Conservation (phyloP, 768 basidiomycete species). For the Pleurotus eryngii region DNA sequence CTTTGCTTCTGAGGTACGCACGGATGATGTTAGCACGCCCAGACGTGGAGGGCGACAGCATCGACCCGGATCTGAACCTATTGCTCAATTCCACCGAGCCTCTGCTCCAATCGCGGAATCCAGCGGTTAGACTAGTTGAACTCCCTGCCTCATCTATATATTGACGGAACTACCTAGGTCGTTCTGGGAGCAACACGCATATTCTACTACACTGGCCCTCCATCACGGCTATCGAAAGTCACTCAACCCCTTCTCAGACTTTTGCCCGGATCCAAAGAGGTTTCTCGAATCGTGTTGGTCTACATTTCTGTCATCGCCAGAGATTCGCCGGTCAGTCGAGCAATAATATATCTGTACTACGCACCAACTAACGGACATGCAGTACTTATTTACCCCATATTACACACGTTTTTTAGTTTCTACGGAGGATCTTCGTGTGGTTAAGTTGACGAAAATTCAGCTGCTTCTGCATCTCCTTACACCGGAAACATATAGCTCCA, state of each 20-base stretch:
- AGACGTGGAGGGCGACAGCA: constrained; percentile 22
- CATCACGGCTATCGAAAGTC: constrained; percentile 51
- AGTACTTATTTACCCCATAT: constrained; percentile 64
- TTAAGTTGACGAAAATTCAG: constrained; percentile 74
- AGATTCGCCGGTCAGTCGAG: constrained; percentile 56
- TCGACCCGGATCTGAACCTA: constrained; percentile 77
- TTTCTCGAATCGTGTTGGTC: constrained; percentile 70
- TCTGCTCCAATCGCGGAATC: constrained; percentile 81
- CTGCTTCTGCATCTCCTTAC: constrained; percentile 67
- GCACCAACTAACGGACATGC: constrained; percentile 1
- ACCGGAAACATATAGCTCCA: constrained; percentile 60
- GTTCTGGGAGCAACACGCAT: constrained; percentile 72
- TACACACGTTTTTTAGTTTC: constrained; percentile 70
- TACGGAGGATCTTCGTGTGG: constrained; percentile 58
- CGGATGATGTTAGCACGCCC: constrained; percentile 80
- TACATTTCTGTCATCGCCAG: constrained; percentile 67
- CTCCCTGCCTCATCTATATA: neutral
- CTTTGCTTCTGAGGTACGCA: constrained; percentile 78
- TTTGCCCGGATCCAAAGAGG: constrained; percentile 63
- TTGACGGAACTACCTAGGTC: constrained; percentile 45
- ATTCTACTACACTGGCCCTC: constrained; percentile 71
- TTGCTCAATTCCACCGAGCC: constrained; percentile 71
- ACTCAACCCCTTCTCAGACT: constrained; percentile 75
- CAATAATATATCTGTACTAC: neutral
- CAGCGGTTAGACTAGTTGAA: constrained; percentile 58